Evolutionary conservation across 116 monocot genomes (phyloP), one percentile per base, ranked within the genome.

Genomic region (Thalassia testudinum): DNA sequence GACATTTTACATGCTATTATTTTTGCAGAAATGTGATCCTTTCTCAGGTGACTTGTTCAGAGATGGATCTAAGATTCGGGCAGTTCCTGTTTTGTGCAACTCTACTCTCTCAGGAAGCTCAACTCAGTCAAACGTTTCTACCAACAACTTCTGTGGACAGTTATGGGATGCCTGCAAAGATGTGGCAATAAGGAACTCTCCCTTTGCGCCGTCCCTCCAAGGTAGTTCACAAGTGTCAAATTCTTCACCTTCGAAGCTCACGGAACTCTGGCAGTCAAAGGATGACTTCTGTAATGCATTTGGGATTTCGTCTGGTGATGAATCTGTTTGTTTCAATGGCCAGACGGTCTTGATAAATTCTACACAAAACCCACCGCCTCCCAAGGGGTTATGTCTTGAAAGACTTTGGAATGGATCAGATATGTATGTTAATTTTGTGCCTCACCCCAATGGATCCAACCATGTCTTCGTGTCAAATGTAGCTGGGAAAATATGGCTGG

Each of bases 401-500:
- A 81, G 70, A 57, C 76, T 97, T 22, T 59, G 73, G 49, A 82
- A 85, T 60, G 85, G 78, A 14, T 70, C 81, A 0, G 30, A 34
- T 10, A 34, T 10, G 3, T 97, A 74, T 55, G 66, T 88, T 27
- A 75, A 74, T 62, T 70, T 97, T 78, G 76, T 49, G 12, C 54
- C 88, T 28, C 95, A 95, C n/a, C 95, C 95, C 19, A 88, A 95
- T 52, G 95, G 95, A 12, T 97, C 95, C 12, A 77, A 85, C 55
- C 77, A 88, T 16, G 77, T 77, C 37, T 97, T 97, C 57, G 25
- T 97, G 24, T 66, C 78, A 5, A 79, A 27, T 48, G 88, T 81
- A 70, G 58, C 37, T 8, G 95, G 95, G 13, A 76, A 76, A 42
- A 72, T 88, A 38, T 97, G 81, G 80, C 51, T 97, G 30, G 81